phyloP scores from a whole-genome alignment of 805 yeast species.

The Candida peoriensis region DNA sequence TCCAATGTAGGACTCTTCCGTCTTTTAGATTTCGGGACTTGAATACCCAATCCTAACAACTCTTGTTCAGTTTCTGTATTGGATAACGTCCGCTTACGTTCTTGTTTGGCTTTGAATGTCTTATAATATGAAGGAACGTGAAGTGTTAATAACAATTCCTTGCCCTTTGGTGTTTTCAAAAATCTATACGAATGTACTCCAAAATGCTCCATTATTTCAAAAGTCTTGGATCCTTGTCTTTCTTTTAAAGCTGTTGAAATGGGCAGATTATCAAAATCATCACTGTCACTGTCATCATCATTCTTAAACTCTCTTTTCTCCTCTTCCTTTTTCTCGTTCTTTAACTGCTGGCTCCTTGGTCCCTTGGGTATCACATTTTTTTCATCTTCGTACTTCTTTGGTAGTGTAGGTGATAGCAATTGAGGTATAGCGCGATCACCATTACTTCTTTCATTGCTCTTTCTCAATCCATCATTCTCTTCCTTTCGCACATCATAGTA shows the following conservation, averaged over 20 bases:
- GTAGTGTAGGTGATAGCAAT: conserved; percentile 19
- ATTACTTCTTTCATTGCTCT: background rate
- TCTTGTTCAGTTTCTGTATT: background rate
- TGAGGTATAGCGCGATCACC: background rate
- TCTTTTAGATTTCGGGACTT: background rate
- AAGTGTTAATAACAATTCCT: conserved; percentile 8
- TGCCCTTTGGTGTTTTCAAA: background rate
- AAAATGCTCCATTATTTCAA: conserved; percentile 7
- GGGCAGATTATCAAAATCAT: too few species aligned
- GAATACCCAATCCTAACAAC: conserved; percentile 2
- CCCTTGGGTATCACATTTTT: conserved; percentile 5
- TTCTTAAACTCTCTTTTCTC: too few species aligned
- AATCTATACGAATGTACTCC: conserved; percentile 11
- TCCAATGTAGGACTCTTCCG: background rate
- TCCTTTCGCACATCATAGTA: background rate
- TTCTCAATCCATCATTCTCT: background rate
- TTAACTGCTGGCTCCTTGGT: background rate
- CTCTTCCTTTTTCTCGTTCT: background rate
- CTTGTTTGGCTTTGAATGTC: conserved; percentile 1
- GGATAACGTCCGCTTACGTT: background rate
- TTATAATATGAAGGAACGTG: conserved; percentile 14
- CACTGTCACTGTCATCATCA: too few species aligned
- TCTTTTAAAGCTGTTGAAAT: conserved; percentile 1
- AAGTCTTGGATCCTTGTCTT: conserved; percentile 3
- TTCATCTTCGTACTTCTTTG: conserved; percentile 7